These are phyloP conservation scores for Colletotrichum incanum DNA, from an alignment of 2,329 filamentous ascomycete species.

Conservation along the genomic window DNA sequence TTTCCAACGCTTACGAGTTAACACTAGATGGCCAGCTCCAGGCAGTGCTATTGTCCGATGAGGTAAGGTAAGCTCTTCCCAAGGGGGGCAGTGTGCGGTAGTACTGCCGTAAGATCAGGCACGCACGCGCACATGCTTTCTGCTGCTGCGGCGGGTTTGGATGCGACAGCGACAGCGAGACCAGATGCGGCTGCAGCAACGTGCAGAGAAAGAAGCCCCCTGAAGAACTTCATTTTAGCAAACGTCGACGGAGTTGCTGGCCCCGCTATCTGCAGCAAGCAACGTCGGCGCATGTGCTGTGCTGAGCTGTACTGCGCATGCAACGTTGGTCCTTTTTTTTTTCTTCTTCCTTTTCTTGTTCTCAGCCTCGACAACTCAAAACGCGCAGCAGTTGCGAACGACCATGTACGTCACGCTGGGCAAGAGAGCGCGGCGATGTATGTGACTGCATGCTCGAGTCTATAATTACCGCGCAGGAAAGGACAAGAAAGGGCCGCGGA, in stretches of 20 bases:
- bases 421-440: not conserved
- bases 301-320: not conserved
- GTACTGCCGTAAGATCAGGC: not conserved
- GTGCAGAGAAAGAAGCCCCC: not conserved
- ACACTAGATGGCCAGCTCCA: not conserved
- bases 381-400: not conserved
- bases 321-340: not conserved
- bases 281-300: not conserved
- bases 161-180: not conserved
- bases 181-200: not conserved
- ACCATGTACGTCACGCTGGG: not conserved
- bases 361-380: not conserved
- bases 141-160: slow-evolving; percentile 4
- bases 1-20: not conserved
- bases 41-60: not conserved
- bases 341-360: not conserved
- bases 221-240: slow-evolving; percentile 5
- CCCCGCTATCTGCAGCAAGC: not conserved
- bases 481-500: not conserved
- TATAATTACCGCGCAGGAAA: slow-evolving; percentile 11
- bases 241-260: not conserved
- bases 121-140: not conserved
- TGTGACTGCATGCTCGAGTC: not conserved
- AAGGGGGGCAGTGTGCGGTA: not conserved
- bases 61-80: not conserved